Conservation (phyloP, 2,329 filamentous ascomycete species). For the Helotiales sp. region DNA sequence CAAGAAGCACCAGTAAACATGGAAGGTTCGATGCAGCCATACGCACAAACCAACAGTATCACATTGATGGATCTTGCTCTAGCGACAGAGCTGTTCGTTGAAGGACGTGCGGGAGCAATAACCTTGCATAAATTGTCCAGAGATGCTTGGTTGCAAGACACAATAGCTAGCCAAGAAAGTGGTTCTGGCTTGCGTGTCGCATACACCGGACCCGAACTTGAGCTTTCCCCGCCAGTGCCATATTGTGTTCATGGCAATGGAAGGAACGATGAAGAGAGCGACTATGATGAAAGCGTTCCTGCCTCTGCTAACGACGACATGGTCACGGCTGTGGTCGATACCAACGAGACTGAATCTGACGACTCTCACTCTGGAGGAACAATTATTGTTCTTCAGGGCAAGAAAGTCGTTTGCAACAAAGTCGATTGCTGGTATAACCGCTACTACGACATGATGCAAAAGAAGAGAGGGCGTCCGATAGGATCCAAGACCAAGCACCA, state of each 20-base stretch:
- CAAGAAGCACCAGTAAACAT: too few species aligned
- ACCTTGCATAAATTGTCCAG: background rate
- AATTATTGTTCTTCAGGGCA: too few species aligned
- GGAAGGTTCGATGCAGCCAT: too few species aligned
- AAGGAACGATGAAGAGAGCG: background rate
- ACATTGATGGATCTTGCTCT: too few species aligned
- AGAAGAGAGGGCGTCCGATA: background rate
- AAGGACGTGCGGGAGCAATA: background rate
- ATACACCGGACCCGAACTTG: background rate
- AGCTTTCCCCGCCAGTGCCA: background rate
- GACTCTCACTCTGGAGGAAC: background rate
- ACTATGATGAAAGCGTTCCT: background rate
- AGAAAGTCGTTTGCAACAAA: too few species aligned
- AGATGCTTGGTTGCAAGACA: background rate
- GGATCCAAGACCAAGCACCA: background rate
- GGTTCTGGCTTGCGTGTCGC: background rate
- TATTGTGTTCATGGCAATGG: background rate
- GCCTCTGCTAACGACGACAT: background rate
- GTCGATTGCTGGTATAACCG: too few species aligned
- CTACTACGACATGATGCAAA: too few species aligned
- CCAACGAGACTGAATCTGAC: too few species aligned
- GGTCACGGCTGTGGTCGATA: background rate
- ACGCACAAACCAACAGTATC: too few species aligned
- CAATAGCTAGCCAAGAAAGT: background rate
- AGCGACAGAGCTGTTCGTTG: background rate